A percentile compares a stretch with the other conserved stretches of the same genome.
These are phyloP conservation scores for Alliaria petiolata DNA, from an alignment of 345 rosid species.

Conservation along the genomic window DNA sequence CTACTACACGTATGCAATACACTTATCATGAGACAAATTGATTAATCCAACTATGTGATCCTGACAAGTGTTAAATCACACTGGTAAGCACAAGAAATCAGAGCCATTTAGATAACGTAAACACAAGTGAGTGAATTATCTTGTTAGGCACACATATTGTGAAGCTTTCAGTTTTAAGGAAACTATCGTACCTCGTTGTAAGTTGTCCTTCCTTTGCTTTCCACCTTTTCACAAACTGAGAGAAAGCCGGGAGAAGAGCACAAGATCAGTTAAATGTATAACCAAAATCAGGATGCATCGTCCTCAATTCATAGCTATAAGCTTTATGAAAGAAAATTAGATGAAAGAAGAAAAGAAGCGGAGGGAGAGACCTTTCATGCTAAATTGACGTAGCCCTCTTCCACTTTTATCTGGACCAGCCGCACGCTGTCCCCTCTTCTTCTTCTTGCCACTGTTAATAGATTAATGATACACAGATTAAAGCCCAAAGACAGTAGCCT, in stretches of 20 bases:
- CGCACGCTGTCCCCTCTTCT: constrained; percentile 89
- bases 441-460: constrained; percentile 64
- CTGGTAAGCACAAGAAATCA: background rate
- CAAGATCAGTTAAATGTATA: background rate
- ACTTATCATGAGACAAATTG: constrained; percentile 1
- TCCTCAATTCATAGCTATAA: background rate
- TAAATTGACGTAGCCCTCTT: constrained; percentile 98
- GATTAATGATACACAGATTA: constrained; percentile 6
- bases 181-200: constrained; percentile 83
- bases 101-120: background rate
- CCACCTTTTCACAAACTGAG: constrained; percentile 96
- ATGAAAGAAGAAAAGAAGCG: background rate
- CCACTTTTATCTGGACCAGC: constrained; percentile 90
- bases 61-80: background rate
- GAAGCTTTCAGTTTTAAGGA: constrained; percentile 14
- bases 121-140: background rate
- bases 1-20: no score
- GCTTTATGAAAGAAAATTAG: background rate
- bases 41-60: constrained; percentile 6
- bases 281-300: background rate
- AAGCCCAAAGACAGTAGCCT: background rate
- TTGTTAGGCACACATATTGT: background rate
- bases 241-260: constrained; percentile 11
- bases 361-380: constrained; percentile 82
- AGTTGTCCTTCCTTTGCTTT: constrained; percentile 97